A percentile compares a stretch with the other conserved stretches of the same genome.
These are phyloP conservation scores for Aureobasidium zeae DNA, from an alignment of 2,329 filamentous ascomycete species.

Conservation along the genomic window DNA sequence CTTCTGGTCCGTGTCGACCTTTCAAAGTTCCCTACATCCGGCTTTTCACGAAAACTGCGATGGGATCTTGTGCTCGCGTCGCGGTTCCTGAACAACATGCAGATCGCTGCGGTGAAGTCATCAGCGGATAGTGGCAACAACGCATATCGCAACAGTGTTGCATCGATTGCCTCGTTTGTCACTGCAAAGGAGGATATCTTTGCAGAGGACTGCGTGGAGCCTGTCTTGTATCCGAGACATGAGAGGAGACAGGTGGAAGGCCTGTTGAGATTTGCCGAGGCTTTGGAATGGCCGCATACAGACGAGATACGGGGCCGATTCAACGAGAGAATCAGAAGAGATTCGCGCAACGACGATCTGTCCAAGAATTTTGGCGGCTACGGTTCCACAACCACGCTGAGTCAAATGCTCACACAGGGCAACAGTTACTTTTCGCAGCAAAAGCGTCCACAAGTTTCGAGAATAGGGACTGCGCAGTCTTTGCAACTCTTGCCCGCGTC, in stretches of 20 bases:
- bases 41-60: conserved; percentile 44
- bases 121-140: conserved; percentile 3
- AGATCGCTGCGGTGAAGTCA: conserved; percentile 28
- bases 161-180: conserved; percentile 23
- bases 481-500: conserved; percentile 15
- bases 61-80: conserved; percentile 49
- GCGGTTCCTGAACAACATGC: conserved; percentile 45
- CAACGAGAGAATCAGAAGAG: conserved; percentile 3
- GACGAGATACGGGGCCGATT: conserved; percentile 18
- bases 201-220: conserved; percentile 18
- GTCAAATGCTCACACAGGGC: conserved; percentile 12
- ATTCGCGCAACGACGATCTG: neutral
- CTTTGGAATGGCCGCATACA: conserved; percentile 40
- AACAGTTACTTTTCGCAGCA: conserved; percentile 16
- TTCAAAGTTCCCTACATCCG: conserved; percentile 9
- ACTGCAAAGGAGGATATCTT: conserved; percentile 20
- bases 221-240: conserved; percentile 29
- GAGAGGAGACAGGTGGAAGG: conserved; percentile 40
- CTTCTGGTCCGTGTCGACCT: conserved; percentile 44
- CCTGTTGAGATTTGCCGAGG: conserved; percentile 42
- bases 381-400: conserved; percentile 33
- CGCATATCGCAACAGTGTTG: conserved; percentile 20
- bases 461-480: conserved; percentile 12
- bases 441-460: conserved; percentile 13
- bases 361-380: conserved; percentile 33